Evolutionary conservation across 2,329 filamentous ascomycete genomes (phyloP).

Genomic region (Pseudogymnoascus sp.): DNA sequence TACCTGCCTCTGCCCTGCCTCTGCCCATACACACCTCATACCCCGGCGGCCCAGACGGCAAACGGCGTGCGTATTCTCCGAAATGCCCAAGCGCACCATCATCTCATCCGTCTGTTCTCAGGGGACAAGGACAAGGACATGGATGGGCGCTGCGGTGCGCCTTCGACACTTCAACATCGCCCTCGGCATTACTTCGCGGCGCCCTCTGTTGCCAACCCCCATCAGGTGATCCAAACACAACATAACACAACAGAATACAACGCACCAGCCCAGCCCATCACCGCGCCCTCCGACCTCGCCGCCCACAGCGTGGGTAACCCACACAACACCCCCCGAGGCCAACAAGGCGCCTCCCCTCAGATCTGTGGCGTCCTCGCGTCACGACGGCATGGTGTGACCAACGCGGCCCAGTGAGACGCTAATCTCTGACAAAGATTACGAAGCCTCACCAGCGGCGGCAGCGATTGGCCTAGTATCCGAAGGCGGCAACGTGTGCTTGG

Average conservation of each 20-base stretch:
- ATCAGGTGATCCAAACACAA: too few species aligned
- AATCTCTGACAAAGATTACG: background rate
- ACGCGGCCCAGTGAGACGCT: background rate
- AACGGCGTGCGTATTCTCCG: background rate
- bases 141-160: too few species aligned
- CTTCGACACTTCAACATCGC: too few species aligned
- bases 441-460: background rate
- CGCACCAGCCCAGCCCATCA: too few species aligned
- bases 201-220: too few species aligned
- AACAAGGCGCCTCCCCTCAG: too few species aligned
- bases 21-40: background rate
- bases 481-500: background rate
- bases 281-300: too few species aligned
- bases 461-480: background rate
- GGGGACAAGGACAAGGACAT: background rate
- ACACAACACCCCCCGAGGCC: too few species aligned
- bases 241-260: too few species aligned
- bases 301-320: too few species aligned
- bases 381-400: background rate
- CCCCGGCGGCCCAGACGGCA: background rate
- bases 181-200: too few species aligned
- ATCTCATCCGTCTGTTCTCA: background rate
- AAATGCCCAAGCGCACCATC: background rate
- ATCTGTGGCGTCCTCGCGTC: background rate
- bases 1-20: background rate